Conservation (phyloP, 1,284 basidiomycete genomes). For the Boletus sp. region DNA sequence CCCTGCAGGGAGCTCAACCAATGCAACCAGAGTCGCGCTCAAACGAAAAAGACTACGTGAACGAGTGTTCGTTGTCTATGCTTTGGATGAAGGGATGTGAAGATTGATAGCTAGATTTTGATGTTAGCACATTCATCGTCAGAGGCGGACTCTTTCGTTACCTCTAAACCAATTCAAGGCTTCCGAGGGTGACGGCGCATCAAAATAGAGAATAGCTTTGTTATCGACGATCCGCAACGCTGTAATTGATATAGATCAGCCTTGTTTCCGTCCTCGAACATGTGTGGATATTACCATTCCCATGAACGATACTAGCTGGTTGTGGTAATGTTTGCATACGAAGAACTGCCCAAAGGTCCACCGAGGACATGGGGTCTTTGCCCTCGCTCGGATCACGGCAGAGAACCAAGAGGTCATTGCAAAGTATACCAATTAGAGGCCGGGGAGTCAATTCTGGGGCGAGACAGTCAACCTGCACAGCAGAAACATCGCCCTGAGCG, state of each 20-base stretch:
- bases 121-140: constrained; percentile 4
- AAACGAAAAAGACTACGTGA: constrained; percentile 7
- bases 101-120: constrained; percentile 52
- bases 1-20: constrained; percentile 15
- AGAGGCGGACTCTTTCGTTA: constrained; percentile 25
- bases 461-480: constrained; percentile 85
- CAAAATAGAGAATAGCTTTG: constrained; percentile 91
- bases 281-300: constrained; percentile 57
- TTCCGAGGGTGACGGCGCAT: constrained; percentile 76
- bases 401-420: constrained; percentile 89
- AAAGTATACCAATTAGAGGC: constrained; percentile 74
- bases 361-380: constrained; percentile 62
- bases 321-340: constrained; percentile 87
- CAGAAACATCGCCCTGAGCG: constrained; percentile 69
- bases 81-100: constrained; percentile 55
- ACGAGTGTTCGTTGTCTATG: constrained; percentile 29
- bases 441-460: constrained; percentile 77
- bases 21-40: constrained; percentile 7
- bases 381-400: constrained; percentile 79
- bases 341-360: constrained; percentile 91
- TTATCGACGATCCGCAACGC: constrained; percentile 81
- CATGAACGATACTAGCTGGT: constrained; percentile 86
- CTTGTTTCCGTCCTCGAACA: constrained; percentile 5
- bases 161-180: constrained; percentile 89
- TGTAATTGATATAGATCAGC: constrained; percentile 29